Evolutionary conservation across 2,329 filamentous ascomycete species (phyloP), one percentile per base, ranked within the genome.

Genomic region (Pseudocercospora musae): DNA sequence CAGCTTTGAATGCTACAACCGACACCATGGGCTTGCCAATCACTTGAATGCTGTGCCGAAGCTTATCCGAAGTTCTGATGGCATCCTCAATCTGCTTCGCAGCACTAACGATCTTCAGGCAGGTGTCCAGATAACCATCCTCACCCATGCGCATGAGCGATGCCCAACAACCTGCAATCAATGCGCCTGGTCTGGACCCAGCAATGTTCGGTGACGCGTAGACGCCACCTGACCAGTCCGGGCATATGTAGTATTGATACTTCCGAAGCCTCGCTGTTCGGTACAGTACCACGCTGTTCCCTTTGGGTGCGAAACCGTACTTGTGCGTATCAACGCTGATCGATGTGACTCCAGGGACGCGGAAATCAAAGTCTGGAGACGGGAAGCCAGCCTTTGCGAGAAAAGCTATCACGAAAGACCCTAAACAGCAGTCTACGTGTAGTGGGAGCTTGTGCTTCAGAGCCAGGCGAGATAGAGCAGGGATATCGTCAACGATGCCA

Each of bases 321-420:
- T 99, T 99, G 84, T 99, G 95, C 2, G 95, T 99, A 76, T 99
- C 95, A 76, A 93, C 96, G 69, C 88, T 92, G 77, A 99, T 98
- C 76, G 89, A 94, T 3, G 94, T 97, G 40, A 99, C 95, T 70
- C 95, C 95, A 69, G 91, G 92, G 62, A 96, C 87, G 60, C 90
- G 87, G 85, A 99, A 99, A 77, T 99, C 95, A 74, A 98, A 98
- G 4, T 87, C 87, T 69, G 89, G 87, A 21, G 90, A 85, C 66
- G 96, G 91, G 77, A 96, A 98, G 49, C 95, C 95, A n/a, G 95
- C 92, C 73, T 90, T 91, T 67, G 92, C 88, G 48, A 99, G 89
- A 80, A 94, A 92, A 1, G 95, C 92, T 49, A 99, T 87, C 52
- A 99, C 83, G 82, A 99, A 98, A 2, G 92, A 97, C 42, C 95